A percentile compares a stretch with the other conserved stretches of the same genome.
Conservation (phyloP, 371 early-diverging fungal genomes). For the Lichtheimia hyalospora region DNA sequence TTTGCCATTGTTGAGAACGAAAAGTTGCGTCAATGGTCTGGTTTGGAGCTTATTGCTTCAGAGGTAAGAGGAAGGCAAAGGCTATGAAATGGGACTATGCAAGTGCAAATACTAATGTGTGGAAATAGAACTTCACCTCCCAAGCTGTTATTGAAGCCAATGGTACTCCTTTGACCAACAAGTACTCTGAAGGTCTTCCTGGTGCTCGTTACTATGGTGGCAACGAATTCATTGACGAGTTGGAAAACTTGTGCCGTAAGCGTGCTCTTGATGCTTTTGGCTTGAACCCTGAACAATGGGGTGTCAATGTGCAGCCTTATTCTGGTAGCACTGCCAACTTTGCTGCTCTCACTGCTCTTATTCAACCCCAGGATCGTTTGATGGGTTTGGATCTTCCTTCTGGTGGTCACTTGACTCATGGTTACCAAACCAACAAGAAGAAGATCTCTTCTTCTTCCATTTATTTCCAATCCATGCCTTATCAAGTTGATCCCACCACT, state of each 20-base stretch:
- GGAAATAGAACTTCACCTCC: conserved; percentile 94
- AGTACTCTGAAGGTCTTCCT: conserved; percentile 99
- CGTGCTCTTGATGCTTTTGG: conserved; percentile 95
- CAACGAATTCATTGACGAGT: conserved; percentile 97
- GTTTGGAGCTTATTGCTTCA: conserved; percentile 97
- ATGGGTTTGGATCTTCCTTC: conserved; percentile 99
- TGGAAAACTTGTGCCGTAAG: conserved; percentile 94
- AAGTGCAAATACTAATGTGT: neutral
- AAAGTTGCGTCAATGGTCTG: conserved; percentile 96
- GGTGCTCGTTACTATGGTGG: conserved; percentile 95
- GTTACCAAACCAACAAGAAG: conserved; percentile 99
- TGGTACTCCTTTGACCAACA: conserved; percentile 98
- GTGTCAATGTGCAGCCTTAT: conserved; percentile 98
- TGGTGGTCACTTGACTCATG: conserved; percentile 99
- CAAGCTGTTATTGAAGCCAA: conserved; percentile 97
- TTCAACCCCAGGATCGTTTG: conserved; percentile 95
- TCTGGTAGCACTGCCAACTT: conserved; percentile 99
- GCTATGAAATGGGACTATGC: neutral
- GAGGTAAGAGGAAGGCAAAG: conserved; percentile 64
- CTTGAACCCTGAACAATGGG: conserved; percentile 95
- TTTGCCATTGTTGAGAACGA: conserved; percentile 93
- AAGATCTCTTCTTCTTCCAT: conserved; percentile 98
- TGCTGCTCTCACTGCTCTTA: conserved; percentile 94
- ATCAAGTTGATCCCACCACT: conserved; percentile 85
- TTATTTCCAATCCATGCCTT: conserved; percentile 99